A percentile compares a stretch with the other conserved stretches of the same genome.
Conservation (phyloP, 2,329 filamentous ascomycete species). For the Paracoccidioides lutzii region DNA sequence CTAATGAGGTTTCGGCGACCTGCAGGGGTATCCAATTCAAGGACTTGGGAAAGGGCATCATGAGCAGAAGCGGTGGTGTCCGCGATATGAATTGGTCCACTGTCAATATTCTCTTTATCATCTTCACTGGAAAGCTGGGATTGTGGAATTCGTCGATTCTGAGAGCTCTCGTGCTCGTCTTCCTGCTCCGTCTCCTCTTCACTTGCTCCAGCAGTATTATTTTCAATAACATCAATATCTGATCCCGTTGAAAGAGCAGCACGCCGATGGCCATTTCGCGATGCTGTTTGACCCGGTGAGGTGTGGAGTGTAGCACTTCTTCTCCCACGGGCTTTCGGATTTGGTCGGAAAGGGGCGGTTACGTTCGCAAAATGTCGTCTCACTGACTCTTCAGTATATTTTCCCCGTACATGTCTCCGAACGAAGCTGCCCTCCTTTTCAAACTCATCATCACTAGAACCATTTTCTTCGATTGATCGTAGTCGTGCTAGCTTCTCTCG, state of each 20-base stretch:
- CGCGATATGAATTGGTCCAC: conserved; percentile 16
- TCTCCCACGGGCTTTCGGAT: conserved; percentile 6
- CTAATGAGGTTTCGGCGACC: conserved; percentile 1
- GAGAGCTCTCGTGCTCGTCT: conserved; percentile 22
- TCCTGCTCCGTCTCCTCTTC: conserved; percentile 38
- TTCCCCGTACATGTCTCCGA: conserved; percentile 22
- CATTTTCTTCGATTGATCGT: conserved; percentile 17
- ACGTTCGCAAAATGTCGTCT: conserved; percentile 24
- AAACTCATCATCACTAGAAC: conserved; percentile 31
- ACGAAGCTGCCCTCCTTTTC: conserved; percentile 31
- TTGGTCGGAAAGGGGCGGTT: conserved; percentile 20
- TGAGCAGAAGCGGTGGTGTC: conserved; percentile 24
- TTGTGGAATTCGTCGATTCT: conserved; percentile 19
- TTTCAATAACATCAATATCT: conserved; percentile 14
- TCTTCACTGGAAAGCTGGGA: conserved; percentile 26
- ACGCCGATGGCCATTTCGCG: background rate
- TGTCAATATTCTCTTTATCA: conserved; percentile 35
- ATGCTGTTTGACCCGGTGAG: background rate
- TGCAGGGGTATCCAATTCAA: conserved; percentile 18
- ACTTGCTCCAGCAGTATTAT: conserved; percentile 18
- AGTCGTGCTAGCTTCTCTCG: conserved; percentile 25
- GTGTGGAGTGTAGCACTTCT: conserved; percentile 2
- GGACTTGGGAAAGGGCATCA: conserved; percentile 26
- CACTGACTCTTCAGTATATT: conserved; percentile 22
- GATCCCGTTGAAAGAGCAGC: background rate